A percentile compares a stretch with the other conserved stretches of the same genome.
Evolutionary conservation across 2,329 filamentous ascomycete genomes (phyloP).

Genomic region (Botrytis medusae): DNA sequence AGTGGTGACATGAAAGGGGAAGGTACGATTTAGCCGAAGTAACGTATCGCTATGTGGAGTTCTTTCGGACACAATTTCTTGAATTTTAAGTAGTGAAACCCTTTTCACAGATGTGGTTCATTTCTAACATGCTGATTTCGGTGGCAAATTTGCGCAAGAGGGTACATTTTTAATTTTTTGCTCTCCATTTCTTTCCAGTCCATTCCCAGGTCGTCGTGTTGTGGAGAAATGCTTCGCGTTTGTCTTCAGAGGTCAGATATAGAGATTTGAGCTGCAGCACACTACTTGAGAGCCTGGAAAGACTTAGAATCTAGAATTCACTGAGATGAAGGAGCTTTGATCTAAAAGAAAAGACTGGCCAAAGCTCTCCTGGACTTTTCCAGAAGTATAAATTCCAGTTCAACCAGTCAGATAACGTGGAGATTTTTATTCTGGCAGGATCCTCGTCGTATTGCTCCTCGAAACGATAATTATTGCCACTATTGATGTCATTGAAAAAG

Average conservation of each 20-base stretch:
- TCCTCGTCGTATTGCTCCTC: neutral
- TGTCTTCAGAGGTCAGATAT: neutral
- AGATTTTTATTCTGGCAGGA: neutral
- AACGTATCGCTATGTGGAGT: no score
- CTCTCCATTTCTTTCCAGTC: neutral
- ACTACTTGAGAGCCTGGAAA: neutral
- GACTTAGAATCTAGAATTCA: accelerated
- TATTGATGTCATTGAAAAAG: neutral
- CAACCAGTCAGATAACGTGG: neutral
- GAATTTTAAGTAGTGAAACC: neutral
- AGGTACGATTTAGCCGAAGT: neutral
- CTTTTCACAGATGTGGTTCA: accelerated
- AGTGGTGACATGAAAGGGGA: neutral
- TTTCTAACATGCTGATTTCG: neutral
- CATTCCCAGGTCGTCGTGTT: neutral
- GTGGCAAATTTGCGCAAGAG: neutral
- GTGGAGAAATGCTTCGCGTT: neutral
- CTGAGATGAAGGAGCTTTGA: neutral
- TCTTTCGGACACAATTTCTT: neutral
- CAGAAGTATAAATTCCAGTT: neutral
- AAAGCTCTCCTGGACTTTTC: neutral
- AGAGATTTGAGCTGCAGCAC: accelerated
- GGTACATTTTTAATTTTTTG: accelerated
- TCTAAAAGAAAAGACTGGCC: neutral
- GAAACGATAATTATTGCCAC: neutral